Conservation (phyloP, 2,329 filamentous ascomycete genomes). For the Corynespora cassiicola region DNA sequence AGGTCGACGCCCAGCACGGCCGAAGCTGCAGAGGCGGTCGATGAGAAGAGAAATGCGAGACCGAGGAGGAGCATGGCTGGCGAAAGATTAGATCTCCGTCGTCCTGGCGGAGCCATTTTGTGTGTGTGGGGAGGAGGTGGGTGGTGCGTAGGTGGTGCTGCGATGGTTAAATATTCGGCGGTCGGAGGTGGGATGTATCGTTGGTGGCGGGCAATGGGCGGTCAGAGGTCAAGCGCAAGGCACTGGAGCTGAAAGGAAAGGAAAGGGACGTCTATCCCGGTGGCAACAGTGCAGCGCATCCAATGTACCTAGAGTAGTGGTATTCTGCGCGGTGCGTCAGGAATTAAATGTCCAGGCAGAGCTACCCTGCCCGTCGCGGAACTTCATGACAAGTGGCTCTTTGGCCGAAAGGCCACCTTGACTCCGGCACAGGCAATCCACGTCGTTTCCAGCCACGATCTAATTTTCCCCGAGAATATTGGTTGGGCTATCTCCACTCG, state of each 20-base stretch:
- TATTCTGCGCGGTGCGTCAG: constrained; percentile 14
- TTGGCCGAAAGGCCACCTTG: constrained; percentile 41
- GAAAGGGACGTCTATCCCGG: constrained; percentile 36
- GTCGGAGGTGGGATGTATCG: constrained; percentile 31
- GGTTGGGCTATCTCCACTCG: no score
- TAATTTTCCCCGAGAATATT: no score
- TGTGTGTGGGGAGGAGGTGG: constrained; percentile 20
- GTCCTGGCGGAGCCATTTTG: constrained; percentile 56
- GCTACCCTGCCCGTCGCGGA: constrained; percentile 28
- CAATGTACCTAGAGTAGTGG: constrained; percentile 24
- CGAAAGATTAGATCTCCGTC: constrained; percentile 47
- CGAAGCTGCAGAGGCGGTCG: constrained; percentile 67
- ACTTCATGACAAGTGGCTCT: constrained; percentile 37
- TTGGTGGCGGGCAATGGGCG: constrained; percentile 17
- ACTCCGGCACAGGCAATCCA: constrained; percentile 24
- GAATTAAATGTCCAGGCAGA: constrained; percentile 19
- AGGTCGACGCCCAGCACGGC: constrained; percentile 92
- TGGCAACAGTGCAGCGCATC: constrained; percentile 15
- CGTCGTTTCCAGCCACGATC: no score
- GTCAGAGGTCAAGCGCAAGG: constrained; percentile 4
- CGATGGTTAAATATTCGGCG: constrained; percentile 9
- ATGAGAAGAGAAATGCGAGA: constrained; percentile 61
- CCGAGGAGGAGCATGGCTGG: constrained; percentile 58
- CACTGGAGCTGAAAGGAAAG: constrained; percentile 15
- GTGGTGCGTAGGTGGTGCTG: constrained; percentile 9